Evolutionary conservation across 805 yeast genomes (phyloP).

Genomic region (Kodamaea fukazawae): DNA sequence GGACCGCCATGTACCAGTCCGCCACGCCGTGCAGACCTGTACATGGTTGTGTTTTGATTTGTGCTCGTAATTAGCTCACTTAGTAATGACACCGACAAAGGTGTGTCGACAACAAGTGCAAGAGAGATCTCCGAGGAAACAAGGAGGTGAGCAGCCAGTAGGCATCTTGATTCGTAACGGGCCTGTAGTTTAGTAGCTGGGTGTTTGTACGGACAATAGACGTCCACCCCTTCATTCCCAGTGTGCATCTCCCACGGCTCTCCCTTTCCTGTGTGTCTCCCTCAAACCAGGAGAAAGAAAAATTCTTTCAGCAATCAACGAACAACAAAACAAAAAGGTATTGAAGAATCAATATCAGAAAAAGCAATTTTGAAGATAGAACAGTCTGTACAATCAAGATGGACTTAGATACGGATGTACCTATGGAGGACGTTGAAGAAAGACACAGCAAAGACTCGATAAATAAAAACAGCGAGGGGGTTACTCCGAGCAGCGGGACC

Average conservation of each 20-base stretch:
- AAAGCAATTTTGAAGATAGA: neutral
- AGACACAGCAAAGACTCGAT: conserved; percentile 30
- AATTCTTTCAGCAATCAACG: conserved; percentile 12
- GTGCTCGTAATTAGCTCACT: too few relatives aligned
- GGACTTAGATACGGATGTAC: conserved; percentile 80
- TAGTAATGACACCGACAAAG: neutral
- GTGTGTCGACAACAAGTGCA: neutral
- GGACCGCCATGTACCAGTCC: too few relatives aligned
- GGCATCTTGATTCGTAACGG: too few relatives aligned
- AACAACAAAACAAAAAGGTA: conserved; percentile 10
- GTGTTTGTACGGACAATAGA: too few relatives aligned
- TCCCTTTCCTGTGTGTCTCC: neutral
- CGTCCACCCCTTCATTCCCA: too few relatives aligned
- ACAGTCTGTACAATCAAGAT: conserved; percentile 27
- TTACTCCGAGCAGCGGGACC: conserved; percentile 25
- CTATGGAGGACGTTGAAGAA: conserved; percentile 75
- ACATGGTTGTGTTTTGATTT: too few relatives aligned
- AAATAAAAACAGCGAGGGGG: conserved; percentile 18
- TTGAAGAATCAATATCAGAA: neutral
- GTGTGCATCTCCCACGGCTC: conserved; percentile 2
- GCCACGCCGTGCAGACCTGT: too few relatives aligned
- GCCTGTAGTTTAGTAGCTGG: too few relatives aligned
- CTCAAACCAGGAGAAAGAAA: conserved; percentile 7
- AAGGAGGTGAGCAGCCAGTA: too few relatives aligned
- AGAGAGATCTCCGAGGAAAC: neutral